phyloP scores from a whole-genome alignment of 257 asterid genomes.

The Vinca minor region DNA sequence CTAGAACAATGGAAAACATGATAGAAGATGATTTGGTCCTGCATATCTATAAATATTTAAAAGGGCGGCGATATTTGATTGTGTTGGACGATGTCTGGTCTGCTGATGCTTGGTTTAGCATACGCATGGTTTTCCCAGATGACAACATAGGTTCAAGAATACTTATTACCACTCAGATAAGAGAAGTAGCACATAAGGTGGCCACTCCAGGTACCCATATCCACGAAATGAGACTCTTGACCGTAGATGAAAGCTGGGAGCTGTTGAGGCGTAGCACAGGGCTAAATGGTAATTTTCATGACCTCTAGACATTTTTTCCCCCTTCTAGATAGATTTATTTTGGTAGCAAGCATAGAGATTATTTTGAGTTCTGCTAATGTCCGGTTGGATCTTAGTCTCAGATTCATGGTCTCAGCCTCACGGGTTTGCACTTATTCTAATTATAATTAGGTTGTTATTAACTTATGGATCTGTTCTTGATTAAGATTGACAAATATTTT shows the following conservation, averaged over 20 bases:
- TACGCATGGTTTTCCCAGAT: background rate
- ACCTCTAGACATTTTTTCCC: background rate
- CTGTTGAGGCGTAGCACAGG: background rate
- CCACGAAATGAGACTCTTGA: background rate
- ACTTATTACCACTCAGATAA: background rate
- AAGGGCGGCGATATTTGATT: background rate
- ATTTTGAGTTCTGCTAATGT: background rate
- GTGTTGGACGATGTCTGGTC: background rate
- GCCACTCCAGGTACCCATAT: background rate
- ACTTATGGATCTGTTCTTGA: too few species aligned
- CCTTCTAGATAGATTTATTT: background rate
- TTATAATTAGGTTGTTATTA: too few species aligned
- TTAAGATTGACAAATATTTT: too few species aligned
- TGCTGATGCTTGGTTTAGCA: background rate
- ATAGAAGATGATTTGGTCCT: background rate
- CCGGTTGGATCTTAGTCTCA: too few species aligned
- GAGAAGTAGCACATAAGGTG: too few species aligned
- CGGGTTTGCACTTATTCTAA: too few species aligned
- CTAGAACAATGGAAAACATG: background rate
- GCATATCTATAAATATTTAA: background rate
- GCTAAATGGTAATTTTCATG: background rate
- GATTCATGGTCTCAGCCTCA: too few species aligned
- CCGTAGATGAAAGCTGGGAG: background rate
- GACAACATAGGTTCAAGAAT: background rate
- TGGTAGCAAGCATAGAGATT: background rate